Evolutionary conservation across 108 stramenopile species (phyloP).

Genomic region (Fragilariopsis cylindrus): DNA sequence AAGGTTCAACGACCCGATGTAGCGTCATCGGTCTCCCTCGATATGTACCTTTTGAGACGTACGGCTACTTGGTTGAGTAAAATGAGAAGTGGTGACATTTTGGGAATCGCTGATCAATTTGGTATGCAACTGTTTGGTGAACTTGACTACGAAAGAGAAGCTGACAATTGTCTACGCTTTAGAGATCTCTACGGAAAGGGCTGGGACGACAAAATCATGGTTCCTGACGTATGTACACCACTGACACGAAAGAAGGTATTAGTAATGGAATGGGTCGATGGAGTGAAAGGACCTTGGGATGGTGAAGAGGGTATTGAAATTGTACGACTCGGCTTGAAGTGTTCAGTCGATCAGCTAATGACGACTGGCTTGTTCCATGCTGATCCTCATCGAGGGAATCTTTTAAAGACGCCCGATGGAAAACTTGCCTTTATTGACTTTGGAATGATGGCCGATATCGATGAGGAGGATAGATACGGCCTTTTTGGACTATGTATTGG

Average conservation of each 20-base stretch:
- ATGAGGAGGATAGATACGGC: constrained; percentile 89
- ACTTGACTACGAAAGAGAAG: constrained; percentile 80
- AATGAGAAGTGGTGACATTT: constrained; percentile 80
- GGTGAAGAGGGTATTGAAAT: constrained; percentile 83
- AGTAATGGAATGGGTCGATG: constrained; percentile 93
- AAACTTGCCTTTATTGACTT: constrained; percentile 88
- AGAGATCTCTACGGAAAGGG: constrained; percentile 73
- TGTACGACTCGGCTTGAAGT: constrained; percentile 87
- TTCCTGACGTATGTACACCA: constrained; percentile 71
- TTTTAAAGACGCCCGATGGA: constrained; percentile 73
- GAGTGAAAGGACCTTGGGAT: constrained; percentile 87
- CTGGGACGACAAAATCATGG: constrained; percentile 72
- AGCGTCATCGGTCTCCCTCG: constrained; percentile 77
- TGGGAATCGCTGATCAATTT: constrained; percentile 89
- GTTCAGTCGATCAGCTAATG: constrained; percentile 87
- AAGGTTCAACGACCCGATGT: constrained; percentile 92
- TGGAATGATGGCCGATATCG: constrained; percentile 94
- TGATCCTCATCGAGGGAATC: constrained; percentile 56
- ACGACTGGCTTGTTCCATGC: constrained; percentile 33
- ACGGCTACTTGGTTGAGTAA: constrained; percentile 76
- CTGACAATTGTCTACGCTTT: constrained; percentile 84
- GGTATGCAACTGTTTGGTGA: constrained; percentile 94
- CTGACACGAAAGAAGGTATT: constrained; percentile 85
- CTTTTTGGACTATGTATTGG: constrained; percentile 89
- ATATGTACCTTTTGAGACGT: constrained; percentile 86